These are phyloP conservation scores for Ceratopteris richardii DNA, from an alignment of 75 land plant species.

Conservation along the genomic window DNA sequence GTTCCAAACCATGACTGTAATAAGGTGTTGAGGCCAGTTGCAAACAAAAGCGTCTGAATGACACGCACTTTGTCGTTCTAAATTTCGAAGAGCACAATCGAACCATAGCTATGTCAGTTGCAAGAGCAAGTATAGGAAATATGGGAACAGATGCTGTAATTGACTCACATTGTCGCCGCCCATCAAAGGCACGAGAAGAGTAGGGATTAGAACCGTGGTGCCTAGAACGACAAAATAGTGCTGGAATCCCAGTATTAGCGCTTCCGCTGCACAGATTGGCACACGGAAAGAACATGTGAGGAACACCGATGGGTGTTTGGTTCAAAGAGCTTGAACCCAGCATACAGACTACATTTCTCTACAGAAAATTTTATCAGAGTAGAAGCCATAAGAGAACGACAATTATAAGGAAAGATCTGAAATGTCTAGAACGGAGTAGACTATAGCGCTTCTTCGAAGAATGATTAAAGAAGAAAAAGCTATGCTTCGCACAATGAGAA, in stretches of 20 bases:
- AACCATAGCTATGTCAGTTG: background rate
- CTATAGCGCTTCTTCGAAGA: no score
- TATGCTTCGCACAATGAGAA: no score
- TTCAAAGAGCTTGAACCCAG: background rate
- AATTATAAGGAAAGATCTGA: no score
- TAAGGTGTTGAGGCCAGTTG: slow-evolving; percentile 38
- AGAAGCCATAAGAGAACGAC: no score
- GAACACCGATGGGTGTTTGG: background rate
- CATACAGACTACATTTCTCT: no score
- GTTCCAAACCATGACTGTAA: slow-evolving; percentile 44
- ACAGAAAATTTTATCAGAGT: no score
- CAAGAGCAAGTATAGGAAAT: background rate
- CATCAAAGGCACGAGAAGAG: slow-evolving; percentile 71
- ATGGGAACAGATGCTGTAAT: background rate
- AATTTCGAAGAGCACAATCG: background rate
- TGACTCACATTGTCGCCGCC: slow-evolving; percentile 69
- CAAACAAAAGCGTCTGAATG: slow-evolving; percentile 43
- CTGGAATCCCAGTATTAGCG: slow-evolving; percentile 68
- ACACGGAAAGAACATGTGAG: background rate
- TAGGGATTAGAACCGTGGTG: slow-evolving; percentile 74
- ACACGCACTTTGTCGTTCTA: slow-evolving; percentile 36
- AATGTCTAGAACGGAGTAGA: no score
- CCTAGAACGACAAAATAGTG: slow-evolving; percentile 89
- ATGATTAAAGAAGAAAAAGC: no score
- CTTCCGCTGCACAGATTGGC: slow-evolving; percentile 76